Evolutionary conservation across 805 yeast species (phyloP).

Genomic region (Teunomyces panamensis): DNA sequence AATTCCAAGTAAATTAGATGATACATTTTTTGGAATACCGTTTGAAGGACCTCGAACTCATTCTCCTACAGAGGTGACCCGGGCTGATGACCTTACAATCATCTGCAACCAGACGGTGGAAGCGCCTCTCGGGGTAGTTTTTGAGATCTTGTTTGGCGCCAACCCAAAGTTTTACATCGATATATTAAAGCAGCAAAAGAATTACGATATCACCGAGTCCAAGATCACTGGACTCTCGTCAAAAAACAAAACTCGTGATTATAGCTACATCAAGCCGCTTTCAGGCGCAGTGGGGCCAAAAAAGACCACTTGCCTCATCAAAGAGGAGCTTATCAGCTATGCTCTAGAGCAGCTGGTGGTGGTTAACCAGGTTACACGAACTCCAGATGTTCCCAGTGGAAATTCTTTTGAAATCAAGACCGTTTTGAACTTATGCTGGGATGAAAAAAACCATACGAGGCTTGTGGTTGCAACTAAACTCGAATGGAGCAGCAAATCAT

Average conservation of each 20-base stretch:
- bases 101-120: conserved; percentile 52
- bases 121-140: conserved; percentile 68
- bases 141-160: conserved; percentile 61
- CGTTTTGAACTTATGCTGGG: conserved; percentile 60
- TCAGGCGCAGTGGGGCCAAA: conserved; percentile 72
- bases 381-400: conserved; percentile 84
- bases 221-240: conserved; percentile 32
- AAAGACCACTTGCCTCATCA: conserved; percentile 63
- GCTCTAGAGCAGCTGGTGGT: conserved; percentile 48
- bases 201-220: conserved; percentile 50
- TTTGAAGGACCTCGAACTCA: conserved; percentile 69
- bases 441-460: conserved; percentile 49
- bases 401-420: conserved; percentile 62
- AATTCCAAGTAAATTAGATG: conserved; percentile 6
- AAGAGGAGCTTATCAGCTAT: conserved; percentile 53
- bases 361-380: conserved; percentile 56
- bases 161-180: conserved; percentile 36
- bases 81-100: conserved; percentile 50
- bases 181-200: conserved; percentile 58
- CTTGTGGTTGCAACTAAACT: conserved; percentile 52
- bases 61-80: conserved; percentile 51
- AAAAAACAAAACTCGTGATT: conserved; percentile 46
- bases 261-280: conserved; percentile 61
- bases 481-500: conserved; percentile 73
- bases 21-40: conserved; percentile 23